A percentile compares a stretch with the other conserved stretches of the same genome.
Evolutionary conservation across 768 basidiomycete species (phyloP).

Genomic region (Collybia mongolica): DNA sequence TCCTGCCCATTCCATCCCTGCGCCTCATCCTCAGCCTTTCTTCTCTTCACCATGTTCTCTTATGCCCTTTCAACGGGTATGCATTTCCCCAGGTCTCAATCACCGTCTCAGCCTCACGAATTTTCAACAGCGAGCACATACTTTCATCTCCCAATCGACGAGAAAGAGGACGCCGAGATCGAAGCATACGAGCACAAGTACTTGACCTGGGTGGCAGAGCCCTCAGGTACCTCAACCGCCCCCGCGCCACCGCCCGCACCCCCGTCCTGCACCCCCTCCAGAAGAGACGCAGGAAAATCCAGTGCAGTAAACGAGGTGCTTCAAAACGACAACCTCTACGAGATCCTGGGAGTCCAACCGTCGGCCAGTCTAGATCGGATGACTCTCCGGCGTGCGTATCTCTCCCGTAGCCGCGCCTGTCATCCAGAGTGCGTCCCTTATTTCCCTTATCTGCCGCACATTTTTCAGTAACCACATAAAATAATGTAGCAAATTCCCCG

Average conservation of each 20-base stretch:
- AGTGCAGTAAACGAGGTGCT: constrained; percentile 53
- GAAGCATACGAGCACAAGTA: constrained; percentile 44
- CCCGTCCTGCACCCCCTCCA: background rate
- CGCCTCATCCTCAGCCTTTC: background rate
- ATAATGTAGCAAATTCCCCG: constrained; percentile 69
- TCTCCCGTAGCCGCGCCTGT: constrained; percentile 70
- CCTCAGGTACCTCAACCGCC: constrained; percentile 20
- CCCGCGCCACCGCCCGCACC: constrained; percentile 3
- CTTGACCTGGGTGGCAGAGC: constrained; percentile 47
- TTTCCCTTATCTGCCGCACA: background rate
- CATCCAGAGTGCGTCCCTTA: constrained; percentile 78
- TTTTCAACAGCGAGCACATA: constrained; percentile 50
- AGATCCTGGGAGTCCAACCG: constrained; percentile 64
- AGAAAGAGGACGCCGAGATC: constrained; percentile 49
- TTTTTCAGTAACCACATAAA: constrained; percentile 3
- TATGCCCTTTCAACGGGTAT: constrained; percentile 46
- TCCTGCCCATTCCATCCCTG: background rate
- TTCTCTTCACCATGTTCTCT: constrained; percentile 34
- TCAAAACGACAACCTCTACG: constrained; percentile 65
- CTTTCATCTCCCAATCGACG: constrained; percentile 64
- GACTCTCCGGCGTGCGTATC: constrained; percentile 71
- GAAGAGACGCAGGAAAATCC: constrained; percentile 6
- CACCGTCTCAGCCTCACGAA: constrained; percentile 6
- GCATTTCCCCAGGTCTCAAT: background rate
- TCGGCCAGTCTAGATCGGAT: constrained; percentile 53